Conservation (phyloP, 805 yeast species). For the Wickerhamiella cacticola region DNA sequence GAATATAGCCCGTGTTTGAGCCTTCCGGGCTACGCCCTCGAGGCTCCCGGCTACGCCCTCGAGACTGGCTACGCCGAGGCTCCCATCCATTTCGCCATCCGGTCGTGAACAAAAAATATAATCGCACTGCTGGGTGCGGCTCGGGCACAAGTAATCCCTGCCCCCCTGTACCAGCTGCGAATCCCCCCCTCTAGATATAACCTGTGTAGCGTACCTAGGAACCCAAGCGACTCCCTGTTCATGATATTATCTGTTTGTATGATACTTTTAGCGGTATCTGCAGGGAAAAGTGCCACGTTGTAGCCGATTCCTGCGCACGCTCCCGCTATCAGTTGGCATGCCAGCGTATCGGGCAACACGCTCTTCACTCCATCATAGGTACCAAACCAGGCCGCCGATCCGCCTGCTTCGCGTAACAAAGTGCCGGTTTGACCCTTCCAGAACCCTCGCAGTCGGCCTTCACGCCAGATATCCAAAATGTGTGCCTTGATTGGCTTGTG, state of each 20-base stretch:
- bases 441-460: constrained; percentile 56
- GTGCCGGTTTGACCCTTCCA: constrained; percentile 87
- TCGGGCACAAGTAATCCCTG: constrained; percentile 67
- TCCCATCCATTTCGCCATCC: constrained; percentile 17
- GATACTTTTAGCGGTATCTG: constrained; percentile 78
- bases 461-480: constrained; percentile 33
- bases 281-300: constrained; percentile 72
- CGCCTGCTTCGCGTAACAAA: constrained; percentile 68
- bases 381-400: constrained; percentile 92
- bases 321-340: constrained; percentile 47
- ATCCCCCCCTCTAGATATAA: constrained; percentile 48
- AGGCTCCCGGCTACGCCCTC: not conserved
- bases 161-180: constrained; percentile 65
- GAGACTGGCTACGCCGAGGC: not conserved
- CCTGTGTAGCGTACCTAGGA: constrained; percentile 32
- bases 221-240: constrained; percentile 28
- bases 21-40: not conserved
- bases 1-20: no score
- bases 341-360: constrained; percentile 13
- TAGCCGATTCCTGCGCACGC: constrained; percentile 78
- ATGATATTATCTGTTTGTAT: constrained; percentile 53
- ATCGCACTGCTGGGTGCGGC: constrained; percentile 86
- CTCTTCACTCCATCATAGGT: constrained; percentile 51
- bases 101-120: constrained; percentile 69
- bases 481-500: constrained; percentile 27